phyloP scores from a whole-genome alignment of 2,329 filamentous ascomycete genomes.

The Paraconiothyrium sp. region DNA sequence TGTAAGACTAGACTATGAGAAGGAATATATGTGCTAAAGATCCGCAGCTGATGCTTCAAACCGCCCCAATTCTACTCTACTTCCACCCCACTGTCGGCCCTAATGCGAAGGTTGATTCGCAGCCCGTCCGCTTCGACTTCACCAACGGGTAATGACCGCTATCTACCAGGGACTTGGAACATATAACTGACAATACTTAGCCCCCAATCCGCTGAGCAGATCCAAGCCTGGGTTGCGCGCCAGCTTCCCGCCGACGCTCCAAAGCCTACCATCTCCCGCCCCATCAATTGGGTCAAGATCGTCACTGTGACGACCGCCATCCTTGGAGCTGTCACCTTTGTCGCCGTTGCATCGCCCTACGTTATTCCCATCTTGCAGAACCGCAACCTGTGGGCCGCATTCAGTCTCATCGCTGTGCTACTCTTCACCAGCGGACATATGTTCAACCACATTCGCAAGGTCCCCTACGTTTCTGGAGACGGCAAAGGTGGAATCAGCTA shows the following conservation, averaged over 20 bases:
- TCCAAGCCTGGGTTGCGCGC: conserved; percentile 80
- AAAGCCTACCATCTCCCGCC: conserved; percentile 80
- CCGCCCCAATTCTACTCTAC: conserved; percentile 86
- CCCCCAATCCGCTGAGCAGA: conserved; percentile 76
- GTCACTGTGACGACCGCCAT: conserved; percentile 72
- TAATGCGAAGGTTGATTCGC: conserved; percentile 73
- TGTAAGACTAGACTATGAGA: conserved; percentile 29
- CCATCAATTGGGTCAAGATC: conserved; percentile 86
- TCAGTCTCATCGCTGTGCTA: conserved; percentile 88
- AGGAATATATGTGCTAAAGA: conserved; percentile 24
- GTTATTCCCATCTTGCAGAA: conserved; percentile 84
- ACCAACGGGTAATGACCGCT: conserved; percentile 70
- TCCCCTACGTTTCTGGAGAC: conserved; percentile 89
- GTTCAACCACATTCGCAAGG: conserved; percentile 98
- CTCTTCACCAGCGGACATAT: conserved; percentile 97
- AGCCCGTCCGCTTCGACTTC: conserved; percentile 87
- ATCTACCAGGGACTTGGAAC: conserved; percentile 17
- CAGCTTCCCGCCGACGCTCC: conserved; percentile 74
- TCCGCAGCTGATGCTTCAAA: conserved; percentile 91
- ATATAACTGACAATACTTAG: conserved; percentile 55
- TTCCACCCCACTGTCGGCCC: conserved; percentile 88
- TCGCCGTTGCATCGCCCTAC: conserved; percentile 79
- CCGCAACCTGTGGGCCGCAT: conserved; percentile 91
- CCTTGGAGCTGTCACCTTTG: conserved; percentile 73
- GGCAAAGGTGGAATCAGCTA: conserved; percentile 87